Evolutionary conservation across 192 early-diverging fungal species (phyloP).

Genomic region (Coemansia sp.): DNA sequence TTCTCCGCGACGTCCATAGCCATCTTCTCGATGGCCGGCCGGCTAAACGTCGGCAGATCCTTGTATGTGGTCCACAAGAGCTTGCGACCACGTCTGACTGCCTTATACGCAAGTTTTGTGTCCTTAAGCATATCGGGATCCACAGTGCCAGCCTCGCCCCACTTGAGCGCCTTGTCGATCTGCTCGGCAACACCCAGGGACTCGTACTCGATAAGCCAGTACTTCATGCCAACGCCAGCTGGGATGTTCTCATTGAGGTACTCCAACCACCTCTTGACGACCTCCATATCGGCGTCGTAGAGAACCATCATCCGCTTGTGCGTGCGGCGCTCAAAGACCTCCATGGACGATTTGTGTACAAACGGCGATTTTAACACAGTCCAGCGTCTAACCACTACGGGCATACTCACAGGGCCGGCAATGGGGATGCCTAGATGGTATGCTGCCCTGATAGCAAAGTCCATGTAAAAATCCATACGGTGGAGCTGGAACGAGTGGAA

Average conservation of each 20-base stretch:
- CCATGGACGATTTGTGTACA: constrained; percentile 93
- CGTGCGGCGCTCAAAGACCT: constrained; percentile 93
- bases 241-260: constrained; percentile 85
- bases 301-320: constrained; percentile 80
- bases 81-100: constrained; percentile 35
- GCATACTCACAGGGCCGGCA: constrained; percentile 68
- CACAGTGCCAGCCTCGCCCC: constrained; percentile 21
- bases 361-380: constrained; percentile 91
- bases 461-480: constrained; percentile 82
- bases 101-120: constrained; percentile 16
- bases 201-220: constrained; percentile 72
- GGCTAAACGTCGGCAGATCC: constrained; percentile 38
- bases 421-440: constrained; percentile 71
- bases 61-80: constrained; percentile 43
- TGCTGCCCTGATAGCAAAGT: constrained; percentile 84
- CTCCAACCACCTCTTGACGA: constrained; percentile 71
- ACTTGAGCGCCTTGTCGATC: constrained; percentile 34
- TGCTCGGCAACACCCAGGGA: constrained; percentile 43
- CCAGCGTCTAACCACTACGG: constrained; percentile 74
- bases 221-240: constrained; percentile 79
- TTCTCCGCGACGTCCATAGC: constrained; percentile 24
- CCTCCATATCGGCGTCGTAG: constrained; percentile 72
- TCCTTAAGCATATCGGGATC: constrained; percentile 18
- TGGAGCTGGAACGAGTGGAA: constrained; percentile 79
- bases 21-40: constrained; percentile 29